Conservation (phyloP, 306 rosid genomes). For the Casuarina equisetifolia region DNA sequence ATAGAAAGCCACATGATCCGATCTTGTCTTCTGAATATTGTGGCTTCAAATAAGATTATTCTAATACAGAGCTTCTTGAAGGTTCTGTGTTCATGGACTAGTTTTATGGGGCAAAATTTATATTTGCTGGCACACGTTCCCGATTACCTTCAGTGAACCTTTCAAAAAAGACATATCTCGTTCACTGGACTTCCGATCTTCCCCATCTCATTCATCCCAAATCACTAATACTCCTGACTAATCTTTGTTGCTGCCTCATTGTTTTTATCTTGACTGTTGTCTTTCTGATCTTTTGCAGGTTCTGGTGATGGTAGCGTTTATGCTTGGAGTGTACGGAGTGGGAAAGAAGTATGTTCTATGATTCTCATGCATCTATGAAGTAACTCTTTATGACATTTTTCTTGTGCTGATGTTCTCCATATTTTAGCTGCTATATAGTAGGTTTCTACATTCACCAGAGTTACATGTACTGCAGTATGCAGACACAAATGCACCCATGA, state of each 20-base stretch:
- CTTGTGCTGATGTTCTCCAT: background rate
- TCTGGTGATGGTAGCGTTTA: slow-evolving; percentile 90
- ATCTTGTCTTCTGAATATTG: background rate
- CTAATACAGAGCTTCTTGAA: background rate
- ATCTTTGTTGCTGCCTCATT: slow-evolving; percentile 23
- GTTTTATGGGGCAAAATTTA: background rate
- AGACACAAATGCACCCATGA: background rate
- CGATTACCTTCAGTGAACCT: background rate
- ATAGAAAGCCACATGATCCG: background rate
- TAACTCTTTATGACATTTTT: slow-evolving; percentile 8
- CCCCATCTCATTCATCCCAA: background rate
- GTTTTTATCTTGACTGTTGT: slow-evolving; percentile 21
- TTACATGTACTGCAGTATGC: background rate
- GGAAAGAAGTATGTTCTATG: slow-evolving; percentile 69
- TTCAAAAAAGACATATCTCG: background rate
- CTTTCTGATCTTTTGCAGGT: slow-evolving; percentile 50
- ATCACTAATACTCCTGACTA: slow-evolving; percentile 8
- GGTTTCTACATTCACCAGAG: background rate
- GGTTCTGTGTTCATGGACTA: slow-evolving; percentile 4
- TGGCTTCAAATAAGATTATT: background rate
- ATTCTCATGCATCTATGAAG: slow-evolving; percentile 16
- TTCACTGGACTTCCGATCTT: background rate
- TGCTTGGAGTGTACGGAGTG: slow-evolving; percentile 84
- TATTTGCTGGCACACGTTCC: background rate
- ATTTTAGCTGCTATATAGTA: background rate